Conservation (phyloP, 78 protist species). For the Dictyostelium brefeldianum region DNA sequence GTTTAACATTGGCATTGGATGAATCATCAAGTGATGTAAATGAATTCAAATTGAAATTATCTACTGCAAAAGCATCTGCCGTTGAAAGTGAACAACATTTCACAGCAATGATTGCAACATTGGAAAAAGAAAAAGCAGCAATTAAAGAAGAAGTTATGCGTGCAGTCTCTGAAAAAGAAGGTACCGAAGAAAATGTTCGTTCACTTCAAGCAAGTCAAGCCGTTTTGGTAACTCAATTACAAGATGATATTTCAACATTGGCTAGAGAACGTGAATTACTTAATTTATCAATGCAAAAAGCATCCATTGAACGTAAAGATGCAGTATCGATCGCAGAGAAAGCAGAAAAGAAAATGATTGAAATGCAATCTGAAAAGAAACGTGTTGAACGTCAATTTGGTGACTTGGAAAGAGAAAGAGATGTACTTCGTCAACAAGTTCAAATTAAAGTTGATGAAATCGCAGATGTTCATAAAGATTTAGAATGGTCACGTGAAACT, state of each 20-base stretch:
- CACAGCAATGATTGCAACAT: conserved; percentile 47
- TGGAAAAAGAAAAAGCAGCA: conserved; percentile 43
- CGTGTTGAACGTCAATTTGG: conserved; percentile 75
- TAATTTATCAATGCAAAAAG: conserved; percentile 34
- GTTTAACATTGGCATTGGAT: not conserved
- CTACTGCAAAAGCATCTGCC: not conserved
- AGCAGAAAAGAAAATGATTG: conserved; percentile 52
- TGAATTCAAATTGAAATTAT: not conserved
- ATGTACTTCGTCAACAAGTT: conserved; percentile 72
- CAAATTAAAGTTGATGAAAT: conserved; percentile 76
- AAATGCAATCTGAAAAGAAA: conserved; percentile 26
- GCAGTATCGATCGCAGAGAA: conserved; percentile 21
- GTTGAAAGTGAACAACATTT: conserved; percentile 23
- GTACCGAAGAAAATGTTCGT: conserved; percentile 23
- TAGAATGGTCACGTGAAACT: conserved; percentile 78
- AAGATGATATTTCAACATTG: conserved; percentile 32
- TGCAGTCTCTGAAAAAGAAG: conserved; percentile 25
- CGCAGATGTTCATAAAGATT: conserved; percentile 41
- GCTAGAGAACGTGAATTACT: conserved; percentile 41
- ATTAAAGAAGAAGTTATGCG: conserved; percentile 58
- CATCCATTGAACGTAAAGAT: conserved; percentile 33
- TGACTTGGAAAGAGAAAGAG: conserved; percentile 70
- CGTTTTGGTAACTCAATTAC: conserved; percentile 36
- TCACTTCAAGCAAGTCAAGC: conserved; percentile 63
- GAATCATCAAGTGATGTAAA: not conserved